phyloP scores from a whole-genome alignment of 2,329 filamentous ascomycete species.

The Hortaea sp. region DNA sequence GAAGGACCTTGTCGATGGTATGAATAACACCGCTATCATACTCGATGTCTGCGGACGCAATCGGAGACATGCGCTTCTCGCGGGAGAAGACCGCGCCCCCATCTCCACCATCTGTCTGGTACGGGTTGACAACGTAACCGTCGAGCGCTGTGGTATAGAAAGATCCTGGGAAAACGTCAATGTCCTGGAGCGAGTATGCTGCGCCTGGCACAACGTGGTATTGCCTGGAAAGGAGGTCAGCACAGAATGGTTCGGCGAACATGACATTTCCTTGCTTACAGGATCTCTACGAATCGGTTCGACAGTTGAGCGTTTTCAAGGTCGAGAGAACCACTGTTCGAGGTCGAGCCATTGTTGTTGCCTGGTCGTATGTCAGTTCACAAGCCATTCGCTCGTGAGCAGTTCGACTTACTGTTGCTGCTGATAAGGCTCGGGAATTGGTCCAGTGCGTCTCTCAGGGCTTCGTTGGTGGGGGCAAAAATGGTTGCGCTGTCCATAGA shows the following conservation, averaged over 20 bases:
- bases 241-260: no score
- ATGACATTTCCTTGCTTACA: neutral
- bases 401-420: neutral
- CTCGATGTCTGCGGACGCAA: neutral
- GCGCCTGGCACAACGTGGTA: neutral
- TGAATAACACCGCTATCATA: conserved; percentile 27
- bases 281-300: neutral
- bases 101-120: neutral
- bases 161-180: neutral
- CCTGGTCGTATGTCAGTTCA: neutral
- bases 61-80: neutral
- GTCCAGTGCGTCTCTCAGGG: neutral
- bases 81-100: neutral
- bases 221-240: no score
- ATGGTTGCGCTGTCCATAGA: neutral
- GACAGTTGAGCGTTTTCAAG: neutral
- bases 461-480: neutral
- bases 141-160: neutral
- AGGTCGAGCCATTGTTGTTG: no score
- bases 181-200: neutral
- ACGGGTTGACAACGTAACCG: neutral
- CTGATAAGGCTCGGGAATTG: neutral
- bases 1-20: conserved; percentile 30
- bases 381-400: neutral
- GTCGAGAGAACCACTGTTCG: no score